Evolutionary conservation across 2,329 filamentous ascomycete genomes (phyloP), one percentile per base, ranked within the genome.

Genomic region (Penicillium sp.): DNA sequence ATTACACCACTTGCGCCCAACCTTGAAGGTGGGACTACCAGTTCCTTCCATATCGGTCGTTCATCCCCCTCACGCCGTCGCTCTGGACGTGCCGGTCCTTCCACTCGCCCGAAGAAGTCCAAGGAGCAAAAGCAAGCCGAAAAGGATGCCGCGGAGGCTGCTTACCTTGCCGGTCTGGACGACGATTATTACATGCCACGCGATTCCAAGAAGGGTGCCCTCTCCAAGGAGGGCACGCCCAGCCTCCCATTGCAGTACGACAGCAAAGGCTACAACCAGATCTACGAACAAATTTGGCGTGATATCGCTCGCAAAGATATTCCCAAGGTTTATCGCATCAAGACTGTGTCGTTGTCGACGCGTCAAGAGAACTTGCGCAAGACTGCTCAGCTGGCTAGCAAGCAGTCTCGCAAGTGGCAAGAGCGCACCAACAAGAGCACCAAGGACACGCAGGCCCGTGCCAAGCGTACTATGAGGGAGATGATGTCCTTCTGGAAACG

Each of bases 401-500:
- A 99, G 73, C 95, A 99, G 77, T 93, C 95, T 53, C 92, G 96
- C 70, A 85, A 96, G 70, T 99, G 95, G 95, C 96, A 99, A 75
- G 85, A 96, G 59, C 90, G 92, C 43, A 99, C 95, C 53, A 99
- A 99, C 81, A 98, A 99, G 83, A 96, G 93, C 71, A 95, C 90
- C 74, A 99, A 99, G 75, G 95, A 99, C 75, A 90, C 96, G 4
- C 95, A 98, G 73, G 95, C 95, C 43, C 87, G 95, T 48, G 95
- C 95, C 57, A 99, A 99, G 82, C 90, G 95, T 65, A 93, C 93
- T 58, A 99, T 99, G 95, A 87, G 95, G 72, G 95, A 99, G 77
- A 99, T 99, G 95, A 95, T 97, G 85, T 87, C 90, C 56, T 99
- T 98, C 83, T 99, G 95, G 95, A 98, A 98, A 78, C 89, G 93